Evolutionary conservation across 1,284 basidiomycete species (phyloP), one percentile per base, ranked within the genome.

Genomic region (Naganishia liquefaciens): DNA sequence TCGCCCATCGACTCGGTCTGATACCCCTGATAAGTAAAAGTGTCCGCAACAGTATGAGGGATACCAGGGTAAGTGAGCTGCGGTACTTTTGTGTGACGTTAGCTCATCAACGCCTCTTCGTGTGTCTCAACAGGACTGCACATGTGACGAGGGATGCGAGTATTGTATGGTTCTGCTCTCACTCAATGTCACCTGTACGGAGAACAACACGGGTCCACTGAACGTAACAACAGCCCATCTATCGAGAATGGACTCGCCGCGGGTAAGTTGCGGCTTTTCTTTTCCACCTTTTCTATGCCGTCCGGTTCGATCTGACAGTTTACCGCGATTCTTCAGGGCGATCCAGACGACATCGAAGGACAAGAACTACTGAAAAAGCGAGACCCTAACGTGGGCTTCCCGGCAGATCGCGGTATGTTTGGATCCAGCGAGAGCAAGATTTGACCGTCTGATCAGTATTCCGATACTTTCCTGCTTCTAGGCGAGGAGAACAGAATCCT

Each of bases 1-100:
- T 99, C 68, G 91, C 93, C 0, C 96, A 99, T 78, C 86, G 96
- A 50, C 82, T 99, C 27, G 96, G 96, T 25, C 88, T 98, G 86
- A 84, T 99, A 25, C 96, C 96, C 7, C 82, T 99, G 23, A 82
- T 90, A 53, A 95, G 91, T 76, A 82, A 85, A 50, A 88, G 88
- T 68, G 93, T 90, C 69, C 89, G 90, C 63, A 88, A 91, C 73
- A 88, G 87, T 19, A 87, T 93, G 75, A 86, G 90, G 68, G 91
- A 77, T 70, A 79, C 77, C 2, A 70, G 76, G 61, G 76, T 77
- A 54, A 70, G 74, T 70, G 3, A 10, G 10, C 2, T 37, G 33
- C 33, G 33, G 33, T 11, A 33, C 13, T 7, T 7, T 13, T 10
- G 33, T 10, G 13, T 37, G 33, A 37, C 33, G 10, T 37, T 9